Evolutionary conservation across 2,329 filamentous ascomycete genomes (phyloP), one percentile per base, ranked within the genome.

Genomic region (Ceratocystis variospora): DNA sequence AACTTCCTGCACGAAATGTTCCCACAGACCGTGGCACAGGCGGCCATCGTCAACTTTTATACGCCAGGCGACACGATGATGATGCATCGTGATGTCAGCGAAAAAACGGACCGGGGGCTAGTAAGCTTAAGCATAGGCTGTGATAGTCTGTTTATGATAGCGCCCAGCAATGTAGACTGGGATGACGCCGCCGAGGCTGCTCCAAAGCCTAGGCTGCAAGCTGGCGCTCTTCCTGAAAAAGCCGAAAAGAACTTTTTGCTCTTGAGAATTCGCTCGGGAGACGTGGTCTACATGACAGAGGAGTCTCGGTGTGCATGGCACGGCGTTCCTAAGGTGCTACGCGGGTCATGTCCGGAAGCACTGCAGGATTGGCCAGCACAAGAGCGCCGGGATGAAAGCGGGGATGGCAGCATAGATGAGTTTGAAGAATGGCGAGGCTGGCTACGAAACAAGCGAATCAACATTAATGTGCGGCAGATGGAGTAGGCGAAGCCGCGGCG

Each of bases 41-140:
- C 94, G 0, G 93, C 94, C 46, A 97, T 97, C 69, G 84, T 96
- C 70, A 97, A 97, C 74, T 81, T 97, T 63, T 97, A 97, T 76
- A 88, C 86, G 0, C 89, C 94, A 0, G 89, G 90, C 22, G 93
- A 97, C 73, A 95, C 89, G 0, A 85, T 97, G 74, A 93, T 90
- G 77, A 83, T 96, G 75, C 94, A 97, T 77, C 86, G 94, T 10
- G 94, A 99, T 73, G 91, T 97, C 53, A 95, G 90, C 69, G 94
- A 97, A 76, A 81, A 88, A 70, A 88, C 87, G 62, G 83, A 90
- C 71, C 84, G 81, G 64, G 90, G 90, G 0, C 80, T 97, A 33
- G 84, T 96, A 19, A 96, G 90, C 70, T 77, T 97, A 50, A 96
- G 90, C 71, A 79, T 97, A 61, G 94, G 94, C 2, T 97, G 93